Conservation (phyloP, 1,139 yeast genomes). For the Diutina catenulata region DNA sequence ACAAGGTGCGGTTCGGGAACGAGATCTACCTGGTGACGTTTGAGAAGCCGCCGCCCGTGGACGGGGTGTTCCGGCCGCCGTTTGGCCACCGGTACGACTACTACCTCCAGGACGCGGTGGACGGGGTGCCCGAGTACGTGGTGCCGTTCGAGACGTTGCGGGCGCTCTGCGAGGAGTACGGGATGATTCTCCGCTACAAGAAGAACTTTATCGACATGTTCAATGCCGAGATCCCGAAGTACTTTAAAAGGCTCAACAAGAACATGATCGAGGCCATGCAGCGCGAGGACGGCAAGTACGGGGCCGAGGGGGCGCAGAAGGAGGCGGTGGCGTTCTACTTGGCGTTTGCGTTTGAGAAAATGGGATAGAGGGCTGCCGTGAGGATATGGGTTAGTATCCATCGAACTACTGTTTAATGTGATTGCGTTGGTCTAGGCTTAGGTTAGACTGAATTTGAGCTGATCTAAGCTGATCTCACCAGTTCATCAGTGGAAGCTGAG, state of each 20-base stretch:
- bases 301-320: slow-evolving; percentile 81
- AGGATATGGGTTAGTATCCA: neutral
- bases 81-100: slow-evolving; percentile 80
- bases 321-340: slow-evolving; percentile 80
- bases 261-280: slow-evolving; percentile 60
- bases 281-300: slow-evolving; percentile 67
- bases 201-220: slow-evolving; percentile 78
- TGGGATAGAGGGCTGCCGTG: slow-evolving; percentile 8
- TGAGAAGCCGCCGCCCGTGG: slow-evolving; percentile 60
- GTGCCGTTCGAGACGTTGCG: slow-evolving; percentile 88
- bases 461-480: neutral
- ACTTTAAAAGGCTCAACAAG: slow-evolving; percentile 47
- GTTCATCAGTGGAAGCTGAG: neutral
- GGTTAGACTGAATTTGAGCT: neutral
- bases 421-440: neutral
- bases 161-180: slow-evolving; percentile 73
- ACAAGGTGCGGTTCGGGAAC: slow-evolving; percentile 58
- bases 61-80: slow-evolving; percentile 61
- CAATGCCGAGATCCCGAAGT: slow-evolving; percentile 63
- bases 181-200: slow-evolving; percentile 58
- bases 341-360: slow-evolving; percentile 68
- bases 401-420: neutral
- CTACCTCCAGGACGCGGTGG: slow-evolving; percentile 85
- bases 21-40: slow-evolving; percentile 71
- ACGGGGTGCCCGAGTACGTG: slow-evolving; percentile 93